Conservation (phyloP, 192 early-diverging fungal genomes). For the Coemansia sp. region DNA sequence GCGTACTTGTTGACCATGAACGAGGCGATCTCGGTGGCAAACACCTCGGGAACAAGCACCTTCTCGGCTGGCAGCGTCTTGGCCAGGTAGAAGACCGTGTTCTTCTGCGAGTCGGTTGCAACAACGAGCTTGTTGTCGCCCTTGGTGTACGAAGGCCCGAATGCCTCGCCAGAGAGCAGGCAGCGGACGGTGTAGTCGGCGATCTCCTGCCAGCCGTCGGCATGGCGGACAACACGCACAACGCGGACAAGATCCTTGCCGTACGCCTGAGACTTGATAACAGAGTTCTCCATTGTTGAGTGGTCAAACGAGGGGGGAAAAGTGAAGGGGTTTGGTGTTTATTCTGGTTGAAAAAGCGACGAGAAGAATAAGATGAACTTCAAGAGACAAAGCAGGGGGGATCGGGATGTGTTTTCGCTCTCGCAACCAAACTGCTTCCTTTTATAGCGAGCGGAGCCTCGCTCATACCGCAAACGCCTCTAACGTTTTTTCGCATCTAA, state of each 20-base stretch:
- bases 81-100: constrained; percentile 76
- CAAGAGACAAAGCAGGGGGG: neutral
- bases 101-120: constrained; percentile 79
- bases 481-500: neutral
- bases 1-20: constrained; percentile 75
- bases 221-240: constrained; percentile 67
- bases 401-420: neutral
- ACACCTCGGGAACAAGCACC: constrained; percentile 73
- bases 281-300: constrained; percentile 48
- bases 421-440: neutral
- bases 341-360: neutral
- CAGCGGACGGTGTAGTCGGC: constrained; percentile 70
- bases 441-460: neutral
- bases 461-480: too few species aligned
- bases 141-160: constrained; percentile 72
- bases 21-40: constrained; percentile 67
- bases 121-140: constrained; percentile 77
- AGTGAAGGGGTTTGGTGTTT: too few species aligned
- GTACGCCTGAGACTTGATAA: constrained; percentile 65
- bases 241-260: constrained; percentile 78
- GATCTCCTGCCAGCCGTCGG: constrained; percentile 64
- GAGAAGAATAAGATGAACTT: neutral
- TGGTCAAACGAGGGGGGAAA: neutral
- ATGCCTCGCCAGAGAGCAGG: constrained; percentile 60
- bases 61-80: constrained; percentile 62